Conservation (phyloP, 179 eudicot genomes). For the Amaranthus tricolor region DNA sequence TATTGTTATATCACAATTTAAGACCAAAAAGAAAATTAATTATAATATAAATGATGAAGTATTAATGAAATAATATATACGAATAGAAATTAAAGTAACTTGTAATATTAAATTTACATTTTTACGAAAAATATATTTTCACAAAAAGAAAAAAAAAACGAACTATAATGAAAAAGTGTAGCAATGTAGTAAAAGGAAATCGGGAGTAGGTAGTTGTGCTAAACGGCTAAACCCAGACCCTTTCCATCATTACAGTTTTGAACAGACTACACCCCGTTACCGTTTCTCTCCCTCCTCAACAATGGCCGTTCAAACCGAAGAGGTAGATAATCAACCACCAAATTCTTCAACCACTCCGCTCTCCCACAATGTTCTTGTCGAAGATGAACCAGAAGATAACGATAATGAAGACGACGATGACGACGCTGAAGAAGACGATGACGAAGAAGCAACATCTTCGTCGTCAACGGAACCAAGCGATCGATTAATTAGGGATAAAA, state of each 20-base stretch:
- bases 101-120: too few relatives aligned
- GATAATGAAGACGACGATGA: conserved; percentile 36
- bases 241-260: background rate
- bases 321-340: background rate
- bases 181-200: background rate
- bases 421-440: conserved; percentile 31
- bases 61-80: too few relatives aligned
- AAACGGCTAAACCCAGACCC: conserved; percentile 1
- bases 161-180: background rate
- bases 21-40: too few relatives aligned
- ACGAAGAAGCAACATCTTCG: conserved; percentile 17
- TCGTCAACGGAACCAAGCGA: conserved; percentile 24
- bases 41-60: too few relatives aligned
- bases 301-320: conserved; percentile 8
- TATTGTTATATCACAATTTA: too few relatives aligned
- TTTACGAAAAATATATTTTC: too few relatives aligned
- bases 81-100: too few relatives aligned
- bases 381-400: conserved; percentile 12
- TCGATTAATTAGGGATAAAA: conserved; percentile 33
- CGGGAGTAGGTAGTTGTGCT: background rate
- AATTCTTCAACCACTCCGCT: background rate
- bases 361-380: conserved; percentile 7
- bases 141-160: background rate
- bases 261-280: background rate
- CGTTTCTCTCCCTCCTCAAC: conserved; percentile 6